A percentile compares a stretch with the other conserved stretches of the same genome.
These are phyloP conservation scores for Rhamnella rubrinervis DNA, from an alignment of 331 rosid genomes.

Conservation along the genomic window DNA sequence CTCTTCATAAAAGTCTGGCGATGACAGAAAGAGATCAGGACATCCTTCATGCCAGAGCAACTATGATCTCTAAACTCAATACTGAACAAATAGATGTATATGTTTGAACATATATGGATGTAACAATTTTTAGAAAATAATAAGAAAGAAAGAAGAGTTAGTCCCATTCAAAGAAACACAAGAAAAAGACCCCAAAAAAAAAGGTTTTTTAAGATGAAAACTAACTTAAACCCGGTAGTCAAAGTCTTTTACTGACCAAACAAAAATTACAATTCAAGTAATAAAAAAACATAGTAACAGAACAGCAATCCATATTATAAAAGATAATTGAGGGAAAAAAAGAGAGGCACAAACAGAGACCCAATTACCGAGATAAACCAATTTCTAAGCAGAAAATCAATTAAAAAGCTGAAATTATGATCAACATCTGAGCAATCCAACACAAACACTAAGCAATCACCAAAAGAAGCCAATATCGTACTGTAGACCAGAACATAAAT, in stretches of 20 bases:
- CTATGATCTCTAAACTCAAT: not conserved
- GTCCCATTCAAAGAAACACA: slow-evolving; percentile 27
- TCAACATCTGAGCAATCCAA: slow-evolving; percentile 14
- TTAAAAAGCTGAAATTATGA: not conserved
- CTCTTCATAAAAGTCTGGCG: not conserved
- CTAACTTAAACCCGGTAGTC: not conserved
- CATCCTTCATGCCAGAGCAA: not conserved
- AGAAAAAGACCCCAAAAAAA: not conserved
- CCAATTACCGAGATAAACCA: slow-evolving; percentile 3
- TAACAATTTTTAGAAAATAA: not conserved
- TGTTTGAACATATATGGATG: not conserved
- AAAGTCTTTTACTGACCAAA: slow-evolving; percentile 11
- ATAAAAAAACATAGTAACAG: not conserved
- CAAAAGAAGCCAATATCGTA: not conserved
- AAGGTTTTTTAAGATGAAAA: not conserved
- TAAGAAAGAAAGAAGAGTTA: not conserved
- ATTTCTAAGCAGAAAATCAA: not conserved
- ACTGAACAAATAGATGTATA: not conserved
- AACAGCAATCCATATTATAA: slow-evolving; percentile 23
- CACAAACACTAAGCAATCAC: slow-evolving; percentile 1
- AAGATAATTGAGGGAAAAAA: not conserved
- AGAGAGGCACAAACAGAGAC: not conserved
- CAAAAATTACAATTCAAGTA: not conserved
- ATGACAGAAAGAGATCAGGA: not conserved
- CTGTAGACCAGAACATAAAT: not conserved